phyloP scores from a whole-genome alignment of 306 rosid species.

The Medicago ruthenica region DNA sequence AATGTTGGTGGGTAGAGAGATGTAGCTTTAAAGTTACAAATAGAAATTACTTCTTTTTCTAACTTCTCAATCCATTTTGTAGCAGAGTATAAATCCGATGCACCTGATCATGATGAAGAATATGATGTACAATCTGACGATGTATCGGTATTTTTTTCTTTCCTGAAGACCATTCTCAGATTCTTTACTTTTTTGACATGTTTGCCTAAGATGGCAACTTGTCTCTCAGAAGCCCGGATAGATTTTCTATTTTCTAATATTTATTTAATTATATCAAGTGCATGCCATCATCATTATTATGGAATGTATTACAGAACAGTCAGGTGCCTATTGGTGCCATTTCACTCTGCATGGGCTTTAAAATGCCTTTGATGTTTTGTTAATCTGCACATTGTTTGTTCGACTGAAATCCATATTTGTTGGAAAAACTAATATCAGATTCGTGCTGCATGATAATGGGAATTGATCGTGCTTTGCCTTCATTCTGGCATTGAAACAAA shows the following conservation, averaged over 20 bases:
- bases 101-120: slow-evolving; percentile 64
- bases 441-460: slow-evolving; percentile 21
- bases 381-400: slow-evolving; percentile 27
- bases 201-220: slow-evolving; percentile 29
- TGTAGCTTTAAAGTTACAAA: slow-evolving; percentile 35
- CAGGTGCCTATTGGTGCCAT: slow-evolving; percentile 28
- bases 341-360: slow-evolving; percentile 28
- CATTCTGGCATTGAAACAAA: slow-evolving; percentile 7
- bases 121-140: slow-evolving; percentile 64
- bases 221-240: slow-evolving; percentile 17
- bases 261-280: slow-evolving; percentile 25
- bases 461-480: slow-evolving; percentile 19
- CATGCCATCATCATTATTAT: slow-evolving; percentile 13
- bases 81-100: slow-evolving; percentile 54
- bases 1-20: slow-evolving; percentile 66
- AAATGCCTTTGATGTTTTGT: slow-evolving; percentile 38
- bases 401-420: slow-evolving; percentile 20
- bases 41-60: slow-evolving; percentile 32
- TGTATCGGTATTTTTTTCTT: slow-evolving; percentile 57
- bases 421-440: background rate
- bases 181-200: slow-evolving; percentile 32
- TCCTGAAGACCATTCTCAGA: slow-evolving; percentile 16
- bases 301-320: slow-evolving; percentile 7
- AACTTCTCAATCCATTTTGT: slow-evolving; percentile 43
- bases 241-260: slow-evolving; percentile 19